Base-by-base conservation (phyloP, 2,329 filamentous ascomycete genomes). In the Neofusicoccum umdonicola region DNA sequence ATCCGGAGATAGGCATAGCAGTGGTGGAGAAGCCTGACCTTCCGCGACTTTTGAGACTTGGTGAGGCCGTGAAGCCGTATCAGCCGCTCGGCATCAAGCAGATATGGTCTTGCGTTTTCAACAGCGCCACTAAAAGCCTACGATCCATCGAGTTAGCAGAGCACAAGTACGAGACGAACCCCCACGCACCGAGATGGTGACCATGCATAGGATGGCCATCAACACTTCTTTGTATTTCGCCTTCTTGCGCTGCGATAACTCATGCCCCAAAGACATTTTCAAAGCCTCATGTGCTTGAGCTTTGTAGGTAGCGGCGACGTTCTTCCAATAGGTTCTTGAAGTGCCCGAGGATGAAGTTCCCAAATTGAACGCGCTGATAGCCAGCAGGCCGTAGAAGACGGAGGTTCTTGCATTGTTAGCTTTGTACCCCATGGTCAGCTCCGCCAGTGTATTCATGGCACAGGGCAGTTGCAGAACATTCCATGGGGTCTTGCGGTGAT, bases 1-100 rank as follows among this genome's bases (percentile, higher is more conserved):
- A 83, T 76, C 0, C 81, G 77, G 4, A 81, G 71, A 54, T 79
- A 81, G 0, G 77, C 78, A 65, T 83, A 83, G 69, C 80, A 80
- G 64, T 83, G 80, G 65, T 83, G 81, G 0, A 83, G 68, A 0
- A 83, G 67, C 2, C 81, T 77, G 0, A 77, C 70, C 17, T 80
- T 78, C 13, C 78, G 75, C 1, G 80, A 79, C 45, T 80, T 81
- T 8, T 69, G 71, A 6, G 70, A 71, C 3, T 74, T 74, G 9
- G 72, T 71, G 0, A 82, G 64, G 0, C 81, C 80, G 31, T 71
- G 71, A 6, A 79, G 56, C 1, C 77, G 76, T 3, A 82, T 80
- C 11, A 81, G 74, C 1, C 77, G 74, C 66, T 82, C 80, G 0
- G 80, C 79, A 54, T 81, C 80, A 0, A 82, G 66, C 12, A 80